Base-by-base conservation (phyloP, 2,329 filamentous ascomycete genomes). In the Tolypocladium paradoxum region DNA sequence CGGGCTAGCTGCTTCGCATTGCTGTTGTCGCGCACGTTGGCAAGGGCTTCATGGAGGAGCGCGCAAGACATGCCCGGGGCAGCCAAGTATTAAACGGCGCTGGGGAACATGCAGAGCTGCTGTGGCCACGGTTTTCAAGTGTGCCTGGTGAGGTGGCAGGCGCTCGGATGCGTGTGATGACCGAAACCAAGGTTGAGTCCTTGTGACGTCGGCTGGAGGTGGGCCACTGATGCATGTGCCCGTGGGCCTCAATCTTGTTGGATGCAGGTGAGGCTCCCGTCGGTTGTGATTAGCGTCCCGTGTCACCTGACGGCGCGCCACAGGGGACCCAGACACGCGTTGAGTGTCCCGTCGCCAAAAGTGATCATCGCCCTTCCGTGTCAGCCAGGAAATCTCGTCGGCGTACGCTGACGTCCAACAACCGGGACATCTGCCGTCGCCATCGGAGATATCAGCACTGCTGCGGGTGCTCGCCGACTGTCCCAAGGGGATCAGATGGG, bases 291-390 rank as follows among this genome's bases (percentile, higher is more conserved):
- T 29, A 27, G 24, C 24, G 40, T 3, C 22, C 60, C 35, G 56
- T 60, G 57, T 64, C 61, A 57, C 61, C 64, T 52, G 64, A 65
- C 47, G 57, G 64, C 49, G 61, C 64, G 49, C 53, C 61, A 35
- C 47, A 38, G 34, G 51, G 24, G 12, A 16, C 3, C n/a, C 34
- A 37, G 24, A 48, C 48, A 46, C 50, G 48, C 48, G 43, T 51
- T 22, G 40, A 18, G 20, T n/a, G n/a, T n/a, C n/a, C n/a, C 14
- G n/a, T 37, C 7, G 20, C 24, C 40, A 18, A 20, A 18, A 29
- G 40, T 16, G 40, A 18, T 43, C 22, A 4, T 37, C 24, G n/a
- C 24, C 31, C 18, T 22, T 24, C 37, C 20, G 33, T 31, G 33
- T 24, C 52, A 40, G 8, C 18, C 8, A 4, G 14, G 2, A n/a